Conservation (phyloP, 495 filamentous ascomycete genomes). For the Hyaloscypha finlandica region DNA sequence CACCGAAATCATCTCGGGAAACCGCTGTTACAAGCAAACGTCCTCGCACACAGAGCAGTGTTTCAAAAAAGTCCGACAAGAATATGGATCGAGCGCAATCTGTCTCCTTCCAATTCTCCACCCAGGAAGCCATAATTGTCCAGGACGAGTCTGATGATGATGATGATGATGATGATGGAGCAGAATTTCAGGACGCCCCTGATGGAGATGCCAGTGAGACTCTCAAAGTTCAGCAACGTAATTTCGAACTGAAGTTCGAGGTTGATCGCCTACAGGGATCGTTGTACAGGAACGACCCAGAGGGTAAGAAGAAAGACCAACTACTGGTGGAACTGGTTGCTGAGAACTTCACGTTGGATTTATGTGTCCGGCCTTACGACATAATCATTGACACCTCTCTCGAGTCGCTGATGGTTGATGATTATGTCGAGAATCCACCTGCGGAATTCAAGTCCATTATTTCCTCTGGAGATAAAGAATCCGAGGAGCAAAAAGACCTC, state of each 20-base stretch:
- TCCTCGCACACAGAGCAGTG: conserved; percentile 30
- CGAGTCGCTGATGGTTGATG: conserved; percentile 86
- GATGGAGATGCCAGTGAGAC: conserved; percentile 59
- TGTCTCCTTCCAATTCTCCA: conserved; percentile 65
- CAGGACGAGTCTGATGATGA: conserved; percentile 71
- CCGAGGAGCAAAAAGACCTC: conserved; percentile 74
- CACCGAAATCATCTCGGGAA: conserved; percentile 3
- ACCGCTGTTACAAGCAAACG: neutral
- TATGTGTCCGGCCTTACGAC: conserved; percentile 84
- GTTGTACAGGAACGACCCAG: conserved; percentile 81
- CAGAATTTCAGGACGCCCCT: conserved; percentile 60
- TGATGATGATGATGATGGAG: conserved; percentile 55
- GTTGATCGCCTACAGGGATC: conserved; percentile 93
- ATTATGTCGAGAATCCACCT: conserved; percentile 86
- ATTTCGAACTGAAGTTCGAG: conserved; percentile 94
- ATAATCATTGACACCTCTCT: conserved; percentile 89
- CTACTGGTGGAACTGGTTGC: conserved; percentile 89
- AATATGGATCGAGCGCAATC: conserved; percentile 35
- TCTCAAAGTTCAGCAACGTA: conserved; percentile 79
- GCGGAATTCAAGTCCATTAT: conserved; percentile 97
- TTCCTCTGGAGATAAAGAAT: conserved; percentile 77
- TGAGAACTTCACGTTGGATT: conserved; percentile 83
- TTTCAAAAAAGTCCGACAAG: conserved; percentile 16
- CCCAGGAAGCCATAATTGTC: conserved; percentile 72
- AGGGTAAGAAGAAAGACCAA: conserved; percentile 73